phyloP scores from a whole-genome alignment of 2,329 filamentous ascomycete genomes.

The Drechmeria coniospora region DNA sequence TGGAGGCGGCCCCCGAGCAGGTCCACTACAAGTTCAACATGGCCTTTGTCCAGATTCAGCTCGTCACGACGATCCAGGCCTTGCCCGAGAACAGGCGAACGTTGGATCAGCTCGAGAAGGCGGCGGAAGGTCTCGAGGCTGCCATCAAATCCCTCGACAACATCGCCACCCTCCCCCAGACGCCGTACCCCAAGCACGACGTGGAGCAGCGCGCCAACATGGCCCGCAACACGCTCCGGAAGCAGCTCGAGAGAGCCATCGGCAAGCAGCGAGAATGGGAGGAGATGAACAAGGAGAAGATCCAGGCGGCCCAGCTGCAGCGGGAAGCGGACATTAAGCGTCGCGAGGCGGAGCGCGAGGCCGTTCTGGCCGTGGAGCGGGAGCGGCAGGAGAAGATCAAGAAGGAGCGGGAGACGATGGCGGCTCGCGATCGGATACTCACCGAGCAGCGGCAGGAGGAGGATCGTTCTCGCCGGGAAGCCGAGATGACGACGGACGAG shows the following conservation, averaged over 20 bases:
- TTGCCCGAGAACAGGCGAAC: slow-evolving; percentile 64
- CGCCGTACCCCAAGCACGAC: slow-evolving; percentile 81
- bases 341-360: slow-evolving; percentile 61
- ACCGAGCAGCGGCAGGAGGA: slow-evolving; percentile 44
- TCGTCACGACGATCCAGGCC: slow-evolving; percentile 65
- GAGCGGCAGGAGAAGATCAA: slow-evolving; percentile 67
- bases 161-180: slow-evolving; percentile 45
- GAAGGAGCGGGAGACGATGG: slow-evolving; percentile 72
- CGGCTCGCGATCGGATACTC: slow-evolving; percentile 57
- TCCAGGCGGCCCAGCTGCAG: slow-evolving; percentile 63
- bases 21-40: slow-evolving; percentile 95
- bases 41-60: slow-evolving; percentile 90
- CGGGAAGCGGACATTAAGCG: slow-evolving; percentile 67
- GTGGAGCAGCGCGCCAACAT: slow-evolving; percentile 94
- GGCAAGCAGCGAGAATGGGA: slow-evolving; percentile 83
- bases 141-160: slow-evolving; percentile 61
- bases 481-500: slow-evolving; percentile 66
- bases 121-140: slow-evolving; percentile 64
- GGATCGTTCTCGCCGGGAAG: slow-evolving; percentile 30
- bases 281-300: slow-evolving; percentile 77
- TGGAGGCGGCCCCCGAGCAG: slow-evolving; percentile 66
- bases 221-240: slow-evolving; percentile 87
- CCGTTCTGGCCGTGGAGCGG: slow-evolving; percentile 50
- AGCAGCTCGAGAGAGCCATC: slow-evolving; percentile 75
- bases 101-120: slow-evolving; percentile 65